phyloP scores from a whole-genome alignment of 2,329 filamentous ascomycete species.

The Aspergillus ibericus region DNA sequence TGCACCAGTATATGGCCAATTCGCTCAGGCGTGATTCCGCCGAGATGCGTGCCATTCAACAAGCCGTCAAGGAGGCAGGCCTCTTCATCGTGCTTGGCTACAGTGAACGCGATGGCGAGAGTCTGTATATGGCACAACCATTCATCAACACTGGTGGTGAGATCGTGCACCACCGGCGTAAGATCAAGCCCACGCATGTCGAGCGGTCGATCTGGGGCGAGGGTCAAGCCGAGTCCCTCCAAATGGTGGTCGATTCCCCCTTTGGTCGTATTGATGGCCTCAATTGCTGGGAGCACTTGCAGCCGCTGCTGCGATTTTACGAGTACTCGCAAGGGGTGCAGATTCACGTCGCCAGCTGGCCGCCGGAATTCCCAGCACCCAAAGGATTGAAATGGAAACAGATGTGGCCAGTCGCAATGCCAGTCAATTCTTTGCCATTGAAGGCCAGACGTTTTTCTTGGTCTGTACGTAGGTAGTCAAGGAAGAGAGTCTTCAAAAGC shows the following conservation, averaged over 20 bases:
- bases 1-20: conserved; percentile 6
- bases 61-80: conserved; percentile 31
- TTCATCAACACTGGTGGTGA: conserved; percentile 46
- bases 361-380: conserved; percentile 14
- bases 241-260: conserved; percentile 42
- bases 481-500: too few relatives aligned
- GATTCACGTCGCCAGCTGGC: conserved; percentile 51
- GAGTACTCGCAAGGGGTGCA: conserved; percentile 43
- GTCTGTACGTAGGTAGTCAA: too few relatives aligned
- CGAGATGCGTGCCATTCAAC: conserved; percentile 40
- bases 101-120: conserved; percentile 38
- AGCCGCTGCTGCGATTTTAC: conserved; percentile 50
- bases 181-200: conserved; percentile 54
- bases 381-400: too few relatives aligned
- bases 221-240: conserved; percentile 31
- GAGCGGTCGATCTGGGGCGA: conserved; percentile 51
- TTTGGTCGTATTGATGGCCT: conserved; percentile 33
- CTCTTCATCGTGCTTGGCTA: conserved; percentile 46
- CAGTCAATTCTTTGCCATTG: too few relatives aligned
- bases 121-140: conserved; percentile 48
- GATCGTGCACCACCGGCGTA: conserved; percentile 44
- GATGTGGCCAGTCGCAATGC: too few relatives aligned
- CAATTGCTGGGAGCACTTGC: conserved; percentile 51
- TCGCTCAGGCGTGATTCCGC: conserved; percentile 9
- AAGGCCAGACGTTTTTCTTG: too few relatives aligned